phyloP scores from a whole-genome alignment of 306 rosid genomes.

The Vigna nakashimae region DNA sequence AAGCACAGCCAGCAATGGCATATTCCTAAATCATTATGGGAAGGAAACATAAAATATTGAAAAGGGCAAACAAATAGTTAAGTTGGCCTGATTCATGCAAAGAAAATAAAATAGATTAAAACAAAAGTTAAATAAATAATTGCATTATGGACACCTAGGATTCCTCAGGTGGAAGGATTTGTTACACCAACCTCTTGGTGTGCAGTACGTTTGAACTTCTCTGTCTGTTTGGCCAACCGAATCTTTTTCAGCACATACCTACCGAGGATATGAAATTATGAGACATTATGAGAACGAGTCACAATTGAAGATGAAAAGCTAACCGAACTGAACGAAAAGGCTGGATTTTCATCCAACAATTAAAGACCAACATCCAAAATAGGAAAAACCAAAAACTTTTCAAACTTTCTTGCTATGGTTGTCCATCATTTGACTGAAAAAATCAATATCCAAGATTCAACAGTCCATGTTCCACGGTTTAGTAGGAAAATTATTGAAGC shows the following conservation, averaged over 20 bases:
- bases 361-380: slow-evolving; percentile 31
- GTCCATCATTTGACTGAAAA: slow-evolving; percentile 36
- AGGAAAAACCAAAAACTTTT: background rate
- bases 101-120: background rate
- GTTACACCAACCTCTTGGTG: slow-evolving; percentile 84
- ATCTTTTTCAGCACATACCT: slow-evolving; percentile 97
- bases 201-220: slow-evolving; percentile 90
- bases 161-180: slow-evolving; percentile 38
- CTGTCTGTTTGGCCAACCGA: slow-evolving; percentile 90
- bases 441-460: slow-evolving; percentile 10
- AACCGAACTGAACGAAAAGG: slow-evolving; percentile 22
- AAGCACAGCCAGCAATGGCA: background rate
- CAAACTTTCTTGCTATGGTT: slow-evolving; percentile 28
- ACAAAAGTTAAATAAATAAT: background rate
- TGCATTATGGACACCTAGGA: slow-evolving; percentile 37
- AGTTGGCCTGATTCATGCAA: background rate
- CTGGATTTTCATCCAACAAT: slow-evolving; percentile 22
- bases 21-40: background rate
- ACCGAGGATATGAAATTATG: slow-evolving; percentile 41
- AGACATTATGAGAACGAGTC: slow-evolving; percentile 41
- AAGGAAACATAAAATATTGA: background rate
- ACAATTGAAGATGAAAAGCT: slow-evolving; percentile 20
- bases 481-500: background rate
- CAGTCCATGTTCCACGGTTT: background rate
- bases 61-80: background rate